Evolutionary conservation across 2,329 filamentous ascomycete genomes (phyloP).

Genomic region (Macrophomina pseudophaseolina): DNA sequence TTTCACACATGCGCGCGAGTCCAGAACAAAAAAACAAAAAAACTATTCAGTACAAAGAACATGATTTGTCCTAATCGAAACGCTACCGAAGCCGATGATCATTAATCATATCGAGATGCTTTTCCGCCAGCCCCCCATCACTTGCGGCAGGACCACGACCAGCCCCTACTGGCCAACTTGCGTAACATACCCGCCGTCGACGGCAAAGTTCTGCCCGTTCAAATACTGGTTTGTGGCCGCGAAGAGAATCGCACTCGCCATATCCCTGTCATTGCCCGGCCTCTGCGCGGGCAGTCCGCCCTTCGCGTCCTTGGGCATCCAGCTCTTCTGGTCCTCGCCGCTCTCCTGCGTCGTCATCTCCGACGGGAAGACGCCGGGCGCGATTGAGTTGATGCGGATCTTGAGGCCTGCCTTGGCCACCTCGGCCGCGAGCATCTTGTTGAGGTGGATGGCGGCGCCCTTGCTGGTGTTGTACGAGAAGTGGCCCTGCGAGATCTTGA

Average conservation of each 20-base stretch:
- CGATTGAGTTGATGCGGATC: slow-evolving; percentile 63
- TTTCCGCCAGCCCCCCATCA: not conserved
- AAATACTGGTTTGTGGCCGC: slow-evolving; percentile 56
- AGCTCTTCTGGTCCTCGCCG: slow-evolving; percentile 57
- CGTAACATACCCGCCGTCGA: slow-evolving; percentile 60
- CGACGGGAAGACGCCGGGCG: slow-evolving; percentile 62
- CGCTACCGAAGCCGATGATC: not conserved
- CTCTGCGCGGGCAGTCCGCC: slow-evolving; percentile 54
- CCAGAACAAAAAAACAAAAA: no score
- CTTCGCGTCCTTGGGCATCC: slow-evolving; percentile 59
- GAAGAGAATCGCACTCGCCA: slow-evolving; percentile 63
- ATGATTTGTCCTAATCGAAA: not conserved
- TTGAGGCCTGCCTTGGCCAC: slow-evolving; percentile 58
- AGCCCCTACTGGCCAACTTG: slow-evolving; percentile 39
- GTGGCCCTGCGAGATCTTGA: slow-evolving; percentile 54
- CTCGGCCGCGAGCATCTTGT: slow-evolving; percentile 59
- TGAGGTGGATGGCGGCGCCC: slow-evolving; percentile 60
- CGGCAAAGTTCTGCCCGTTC: slow-evolving; percentile 54
- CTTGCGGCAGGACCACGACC: not conserved
- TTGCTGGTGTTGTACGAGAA: slow-evolving; percentile 58
- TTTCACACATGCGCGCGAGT: no score
- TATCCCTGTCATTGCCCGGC: slow-evolving; percentile 64
- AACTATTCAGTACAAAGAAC: no score
- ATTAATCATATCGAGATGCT: not conserved
- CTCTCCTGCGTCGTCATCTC: slow-evolving; percentile 63